Evolutionary conservation across 192 early-diverging fungal species (phyloP).

Genomic region (Coemansia sp.): DNA sequence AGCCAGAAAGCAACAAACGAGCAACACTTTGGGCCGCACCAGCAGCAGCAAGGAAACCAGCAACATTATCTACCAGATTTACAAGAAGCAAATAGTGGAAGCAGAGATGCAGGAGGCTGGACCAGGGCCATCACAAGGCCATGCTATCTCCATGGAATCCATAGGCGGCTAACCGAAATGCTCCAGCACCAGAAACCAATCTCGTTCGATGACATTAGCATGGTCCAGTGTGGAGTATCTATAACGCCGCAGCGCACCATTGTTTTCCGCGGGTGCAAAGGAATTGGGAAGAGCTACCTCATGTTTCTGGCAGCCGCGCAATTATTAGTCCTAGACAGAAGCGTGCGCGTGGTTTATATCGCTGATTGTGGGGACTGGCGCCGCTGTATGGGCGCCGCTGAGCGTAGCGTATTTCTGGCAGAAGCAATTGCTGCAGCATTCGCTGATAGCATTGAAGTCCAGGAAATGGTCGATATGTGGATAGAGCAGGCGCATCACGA

Average conservation of each 20-base stretch:
- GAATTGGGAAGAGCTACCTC: slow-evolving; percentile 33
- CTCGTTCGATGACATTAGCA: neutral
- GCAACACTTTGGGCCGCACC: no score
- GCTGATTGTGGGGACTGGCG: slow-evolving; percentile 19
- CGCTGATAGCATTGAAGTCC: slow-evolving; percentile 7
- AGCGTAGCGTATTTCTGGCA: slow-evolving; percentile 18
- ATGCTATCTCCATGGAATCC: neutral
- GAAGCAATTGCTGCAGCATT: slow-evolving; percentile 19
- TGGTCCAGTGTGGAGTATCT: neutral
- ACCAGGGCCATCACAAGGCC: slow-evolving; percentile 11
- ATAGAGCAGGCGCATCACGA: neutral
- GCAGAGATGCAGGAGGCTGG: no score
- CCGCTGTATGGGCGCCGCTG: neutral
- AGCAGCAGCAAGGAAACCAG: neutral
- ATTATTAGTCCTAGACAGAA: slow-evolving; percentile 1
- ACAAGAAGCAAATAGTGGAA: neutral
- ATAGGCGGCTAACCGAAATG: neutral
- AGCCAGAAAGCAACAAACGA: neutral
- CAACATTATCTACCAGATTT: neutral
- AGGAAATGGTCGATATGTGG: slow-evolving; percentile 16
- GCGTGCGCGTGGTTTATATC: slow-evolving; percentile 18
- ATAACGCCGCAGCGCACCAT: neutral
- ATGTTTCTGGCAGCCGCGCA: slow-evolving; percentile 20
- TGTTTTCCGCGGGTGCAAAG: slow-evolving; percentile 27
- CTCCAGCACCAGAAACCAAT: neutral